Evolutionary conservation across 1,139 yeast genomes (phyloP), one percentile per base, ranked within the genome.

Genomic region (Komagataea norvegica): DNA sequence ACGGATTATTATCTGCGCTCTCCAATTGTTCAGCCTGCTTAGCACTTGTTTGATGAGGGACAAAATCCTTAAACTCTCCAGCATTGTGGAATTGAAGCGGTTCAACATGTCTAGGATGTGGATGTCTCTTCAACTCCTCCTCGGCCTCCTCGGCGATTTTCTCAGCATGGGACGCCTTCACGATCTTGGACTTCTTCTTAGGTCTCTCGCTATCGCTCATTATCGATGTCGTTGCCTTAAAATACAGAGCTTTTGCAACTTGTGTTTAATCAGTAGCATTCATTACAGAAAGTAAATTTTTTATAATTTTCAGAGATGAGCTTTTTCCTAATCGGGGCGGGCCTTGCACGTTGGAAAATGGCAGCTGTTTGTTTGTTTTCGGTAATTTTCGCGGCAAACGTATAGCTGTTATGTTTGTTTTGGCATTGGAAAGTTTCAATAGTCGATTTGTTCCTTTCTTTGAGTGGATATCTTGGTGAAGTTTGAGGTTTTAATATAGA

Each of bases 41-140:
- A 11, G 91, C 81, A 3, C 93, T 81, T 17, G 97, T 84, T 34
- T 76, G 55, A 55, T 82, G 89, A 44, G 87, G 74, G 21, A 56
- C 56, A 20, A 77, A 54, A 3, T 73, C 68, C 28, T 64, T 57
- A 49, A 83, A 80, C 52, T 77, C 83, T 20, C 83, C 84, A 23
- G 59, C 61, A 44, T 65, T 65, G 45, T 65, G 70, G 45, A 63
- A 67, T 25, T 59, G 52, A 32, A 65, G 37, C 3, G 55, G 57
- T 29, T 53, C 55, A 20, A 46, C 57, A 4, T 43, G 42, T 4
- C 38, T 33, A 6, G 57, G 56, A 29, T 51, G 53, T 5, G 64
- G 64, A 40, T 61, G 64, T 25, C 36, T 44, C 41, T 45, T 58
- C 18, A 56, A 43, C 42, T 57, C 51, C 34, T 57, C 72, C 52